Evolutionary conservation across 2,329 filamentous ascomycete genomes (phyloP).

Genomic region (Colletotrichum navitas): DNA sequence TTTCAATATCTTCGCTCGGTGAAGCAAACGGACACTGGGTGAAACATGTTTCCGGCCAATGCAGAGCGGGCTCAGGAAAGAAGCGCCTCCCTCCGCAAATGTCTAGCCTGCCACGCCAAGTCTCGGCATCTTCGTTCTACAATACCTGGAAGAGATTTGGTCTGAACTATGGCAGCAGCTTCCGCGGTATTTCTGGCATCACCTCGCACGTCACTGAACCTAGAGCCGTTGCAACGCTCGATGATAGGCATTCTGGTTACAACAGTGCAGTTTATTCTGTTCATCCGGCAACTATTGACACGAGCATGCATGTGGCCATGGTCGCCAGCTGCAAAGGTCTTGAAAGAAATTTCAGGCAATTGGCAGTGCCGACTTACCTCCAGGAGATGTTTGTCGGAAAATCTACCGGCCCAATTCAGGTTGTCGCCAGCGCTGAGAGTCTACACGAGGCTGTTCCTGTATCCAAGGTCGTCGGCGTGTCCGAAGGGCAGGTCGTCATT

Average conservation of each 20-base stretch:
- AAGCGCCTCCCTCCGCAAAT: not conserved
- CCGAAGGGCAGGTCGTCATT: slow-evolving; percentile 19
- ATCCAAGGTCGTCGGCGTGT: not conserved
- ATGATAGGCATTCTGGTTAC: not conserved
- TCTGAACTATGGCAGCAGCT: slow-evolving; percentile 48
- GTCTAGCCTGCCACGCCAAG: slow-evolving; percentile 40
- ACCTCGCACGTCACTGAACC: slow-evolving; percentile 18
- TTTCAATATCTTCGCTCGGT: slow-evolving; percentile 48
- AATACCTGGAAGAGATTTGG: slow-evolving; percentile 47
- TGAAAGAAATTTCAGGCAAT: slow-evolving; percentile 6
- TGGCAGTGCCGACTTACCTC: slow-evolving; percentile 24
- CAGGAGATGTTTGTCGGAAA: slow-evolving; percentile 26
- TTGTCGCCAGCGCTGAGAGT: not conserved
- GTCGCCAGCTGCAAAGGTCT: slow-evolving; percentile 41
- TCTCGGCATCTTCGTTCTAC: slow-evolving; percentile 46
- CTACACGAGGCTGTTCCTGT: not conserved
- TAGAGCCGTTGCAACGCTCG: slow-evolving; percentile 21
- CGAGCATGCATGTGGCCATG: slow-evolving; percentile 49
- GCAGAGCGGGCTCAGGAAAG: slow-evolving; percentile 6
- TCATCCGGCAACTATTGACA: slow-evolving; percentile 56
- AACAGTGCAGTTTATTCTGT: slow-evolving; percentile 45
- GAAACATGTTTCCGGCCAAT: slow-evolving; percentile 23
- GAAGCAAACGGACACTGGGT: slow-evolving; percentile 38
- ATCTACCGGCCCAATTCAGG: not conserved
- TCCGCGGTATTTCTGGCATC: slow-evolving; percentile 42